Base-by-base conservation (phyloP, 352 stramenopile species). In the Pythium dissimile region DNA sequence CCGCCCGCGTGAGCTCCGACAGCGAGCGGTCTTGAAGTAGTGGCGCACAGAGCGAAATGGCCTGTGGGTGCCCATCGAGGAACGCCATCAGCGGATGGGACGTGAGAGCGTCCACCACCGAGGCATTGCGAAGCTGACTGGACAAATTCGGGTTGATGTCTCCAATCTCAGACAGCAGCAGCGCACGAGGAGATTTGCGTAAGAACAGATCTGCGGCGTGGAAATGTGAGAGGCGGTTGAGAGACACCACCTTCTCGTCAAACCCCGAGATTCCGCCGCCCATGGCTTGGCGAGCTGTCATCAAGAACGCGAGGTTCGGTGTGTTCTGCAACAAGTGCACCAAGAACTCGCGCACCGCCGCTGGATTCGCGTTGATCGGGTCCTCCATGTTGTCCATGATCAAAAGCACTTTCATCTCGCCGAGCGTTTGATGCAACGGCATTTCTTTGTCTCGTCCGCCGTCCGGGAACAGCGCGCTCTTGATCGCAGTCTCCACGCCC, bases 311-410 rank as follows among this genome's bases (percentile, higher is more conserved):
- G 21, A 90, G 56, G 4, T 73, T 64, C 4, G 80, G 72, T 0
- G 73, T 88, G 28, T 74, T 81, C 44, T 88, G 78, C 13, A 92
- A 67, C 35, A 92, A 44, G 16, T 87, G 69, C 15, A 89, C 45
- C 27, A 92, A 38, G 30, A 88, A 89, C 16, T 86, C 70, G 11
- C 76, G 76, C 18, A 84, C 70, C n/a, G 61, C 45, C 3, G 75
- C 68, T 4, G 77, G 77, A 13, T 81, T 84, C 1, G 81, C 73
- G 49, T 88, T 88, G 60, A 86, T 83, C 21, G 80, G 78, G 45
- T 92, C 83, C 54, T 92, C 80, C 76, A 90, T 88, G 64, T 92
- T 89, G 68, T 92, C 83, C 65, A 92, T 71, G 32, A 92, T 74
- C 15, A 92, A 58, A 46, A 92, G 59, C 50, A 87, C 61, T 15